Evolutionary conservation across 805 yeast species (phyloP).

Genomic region (Monosporozyma unispora): DNA sequence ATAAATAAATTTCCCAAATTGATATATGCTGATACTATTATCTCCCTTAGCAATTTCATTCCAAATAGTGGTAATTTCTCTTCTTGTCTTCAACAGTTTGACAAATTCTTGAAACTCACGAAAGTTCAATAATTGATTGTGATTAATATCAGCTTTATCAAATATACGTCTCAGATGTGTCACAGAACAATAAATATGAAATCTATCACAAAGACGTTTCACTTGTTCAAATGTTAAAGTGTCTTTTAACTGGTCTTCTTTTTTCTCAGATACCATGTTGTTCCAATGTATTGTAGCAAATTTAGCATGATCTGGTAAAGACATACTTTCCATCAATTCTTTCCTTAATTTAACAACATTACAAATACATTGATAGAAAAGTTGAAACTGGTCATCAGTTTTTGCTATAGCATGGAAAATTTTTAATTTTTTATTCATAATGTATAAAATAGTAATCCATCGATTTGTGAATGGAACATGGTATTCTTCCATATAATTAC

Average conservation of each 20-base stretch:
- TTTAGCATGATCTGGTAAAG: conserved; percentile 48
- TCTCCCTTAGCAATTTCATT: conserved; percentile 21
- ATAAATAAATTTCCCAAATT: not conserved
- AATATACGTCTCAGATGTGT: conserved; percentile 39
- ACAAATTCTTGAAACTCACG: conserved; percentile 72
- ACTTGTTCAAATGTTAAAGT: conserved; percentile 58
- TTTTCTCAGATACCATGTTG: conserved; percentile 32
- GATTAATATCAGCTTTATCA: conserved; percentile 40
- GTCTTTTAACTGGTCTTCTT: conserved; percentile 31
- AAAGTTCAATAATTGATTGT: conserved; percentile 50
- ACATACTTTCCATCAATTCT: conserved; percentile 53
- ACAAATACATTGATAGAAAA: conserved; percentile 46
- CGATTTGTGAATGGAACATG: conserved; percentile 53
- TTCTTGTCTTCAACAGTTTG: conserved; percentile 50
- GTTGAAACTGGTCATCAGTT: conserved; percentile 41
- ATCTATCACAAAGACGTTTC: conserved; percentile 49
- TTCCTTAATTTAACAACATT: conserved; percentile 49
- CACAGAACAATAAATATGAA: conserved; percentile 66
- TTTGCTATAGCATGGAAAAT: conserved; percentile 72
- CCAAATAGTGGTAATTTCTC: conserved; percentile 52
- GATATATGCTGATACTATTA: conserved; percentile 15
- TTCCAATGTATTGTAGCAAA: conserved; percentile 62
- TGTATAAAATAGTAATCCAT: conserved; percentile 80
- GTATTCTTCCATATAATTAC: conserved; percentile 78
- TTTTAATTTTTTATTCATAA: conserved; percentile 54